Conservation (phyloP, 148 eudicot species). For the Pouteria glomerata region DNA sequence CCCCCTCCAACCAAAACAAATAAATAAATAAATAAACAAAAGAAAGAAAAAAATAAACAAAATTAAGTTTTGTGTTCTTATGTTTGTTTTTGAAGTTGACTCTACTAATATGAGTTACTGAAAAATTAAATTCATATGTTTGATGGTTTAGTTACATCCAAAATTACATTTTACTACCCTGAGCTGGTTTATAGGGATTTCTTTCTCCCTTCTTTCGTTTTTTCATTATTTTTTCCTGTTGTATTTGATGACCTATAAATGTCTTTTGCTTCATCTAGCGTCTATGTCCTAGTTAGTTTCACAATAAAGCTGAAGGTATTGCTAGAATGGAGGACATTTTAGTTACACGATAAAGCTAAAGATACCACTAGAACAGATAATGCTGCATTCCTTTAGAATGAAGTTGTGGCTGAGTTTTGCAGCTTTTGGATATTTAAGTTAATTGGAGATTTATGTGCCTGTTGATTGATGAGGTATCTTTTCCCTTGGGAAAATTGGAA, state of each 20-base stretch:
- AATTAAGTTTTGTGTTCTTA: background rate
- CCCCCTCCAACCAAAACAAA: background rate
- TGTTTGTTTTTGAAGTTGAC: background rate
- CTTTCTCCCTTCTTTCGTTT: background rate
- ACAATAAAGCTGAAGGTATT: background rate
- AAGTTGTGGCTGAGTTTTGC: background rate
- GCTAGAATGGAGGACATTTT: too few species aligned
- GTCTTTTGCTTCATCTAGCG: background rate
- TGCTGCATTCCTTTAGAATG: background rate
- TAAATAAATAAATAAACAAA: too few species aligned
- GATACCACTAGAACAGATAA: background rate
- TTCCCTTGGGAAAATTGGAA: background rate
- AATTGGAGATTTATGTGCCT: background rate
- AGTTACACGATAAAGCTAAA: too few species aligned
- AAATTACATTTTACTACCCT: background rate
- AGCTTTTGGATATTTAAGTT: background rate
- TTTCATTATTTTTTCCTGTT: background rate
- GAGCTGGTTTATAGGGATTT: background rate
- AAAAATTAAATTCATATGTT: background rate
- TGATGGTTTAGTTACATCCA: background rate
- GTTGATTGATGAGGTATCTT: background rate
- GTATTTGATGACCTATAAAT: background rate
- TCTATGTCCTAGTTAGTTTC: background rate
- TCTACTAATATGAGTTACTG: background rate
- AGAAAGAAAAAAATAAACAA: too few species aligned